These are phyloP conservation scores for Nowakowskiella sp. DNA, from an alignment of 192 early-diverging fungal genomes.

Conservation along the genomic window DNA sequence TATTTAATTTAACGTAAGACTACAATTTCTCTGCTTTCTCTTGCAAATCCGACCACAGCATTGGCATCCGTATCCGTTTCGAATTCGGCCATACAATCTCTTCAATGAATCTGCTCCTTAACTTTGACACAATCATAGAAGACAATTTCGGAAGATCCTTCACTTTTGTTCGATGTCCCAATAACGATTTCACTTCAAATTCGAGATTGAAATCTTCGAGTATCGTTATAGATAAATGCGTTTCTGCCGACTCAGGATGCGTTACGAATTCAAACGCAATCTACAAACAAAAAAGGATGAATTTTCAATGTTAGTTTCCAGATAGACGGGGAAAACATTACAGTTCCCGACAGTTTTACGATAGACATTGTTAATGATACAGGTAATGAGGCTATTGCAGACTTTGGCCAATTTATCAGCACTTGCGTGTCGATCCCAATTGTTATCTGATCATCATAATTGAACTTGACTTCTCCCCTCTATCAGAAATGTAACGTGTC, in stretches of 20 bases:
- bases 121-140: slow-evolving; percentile 65
- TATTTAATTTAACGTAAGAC: too few relatives aligned
- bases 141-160: slow-evolving; percentile 94
- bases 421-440: slow-evolving; percentile 87
- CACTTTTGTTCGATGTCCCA: slow-evolving; percentile 94
- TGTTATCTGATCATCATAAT: slow-evolving; percentile 87
- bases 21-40: slow-evolving; percentile 16
- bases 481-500: slow-evolving; percentile 9
- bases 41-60: slow-evolving; percentile 44
- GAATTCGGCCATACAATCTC: slow-evolving; percentile 69
- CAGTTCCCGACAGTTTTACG: slow-evolving; percentile 82
- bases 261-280: slow-evolving; percentile 48
- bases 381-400: slow-evolving; percentile 81
- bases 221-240: slow-evolving; percentile 38
- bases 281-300: slow-evolving; percentile 9
- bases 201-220: slow-evolving; percentile 57
- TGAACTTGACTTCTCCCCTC: slow-evolving; percentile 74
- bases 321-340: slow-evolving; percentile 33
- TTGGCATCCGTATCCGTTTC: slow-evolving; percentile 55
- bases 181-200: slow-evolving; percentile 78
- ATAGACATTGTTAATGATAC: slow-evolving; percentile 80
- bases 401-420: slow-evolving; percentile 92
- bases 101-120: slow-evolving; percentile 61
- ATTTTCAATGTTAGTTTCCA: slow-evolving; percentile 4
- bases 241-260: slow-evolving; percentile 33